Percentiles rank a stretch among this genome's conserved stretches.
Evolutionary conservation across 345 rosid genomes (phyloP).

Genomic region (Gossypium australe): DNA sequence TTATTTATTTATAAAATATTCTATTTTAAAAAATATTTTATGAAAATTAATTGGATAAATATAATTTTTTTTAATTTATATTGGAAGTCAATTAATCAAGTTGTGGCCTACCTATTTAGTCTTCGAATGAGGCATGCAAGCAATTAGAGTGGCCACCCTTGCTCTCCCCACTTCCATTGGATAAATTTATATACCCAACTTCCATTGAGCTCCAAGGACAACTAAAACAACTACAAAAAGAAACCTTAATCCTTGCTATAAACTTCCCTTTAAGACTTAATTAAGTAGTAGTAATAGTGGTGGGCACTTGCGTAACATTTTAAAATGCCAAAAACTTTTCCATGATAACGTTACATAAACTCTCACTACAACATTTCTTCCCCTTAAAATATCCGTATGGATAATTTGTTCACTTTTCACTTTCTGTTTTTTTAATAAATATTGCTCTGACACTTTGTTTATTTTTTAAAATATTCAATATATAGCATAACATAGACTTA

Average conservation of each 20-base stretch:
- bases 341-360: slow-evolving; percentile 7
- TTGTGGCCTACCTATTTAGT: background rate
- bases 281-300: background rate
- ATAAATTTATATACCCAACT: slow-evolving; percentile 18
- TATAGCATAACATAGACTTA: no score
- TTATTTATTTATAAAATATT: background rate
- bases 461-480: no score
- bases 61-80: background rate
- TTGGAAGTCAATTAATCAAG: background rate
- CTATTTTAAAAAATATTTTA: background rate
- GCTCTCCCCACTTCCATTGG: slow-evolving; percentile 28
- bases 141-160: slow-evolving; percentile 27
- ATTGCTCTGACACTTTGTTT: no score
- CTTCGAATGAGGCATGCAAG: slow-evolving; percentile 3
- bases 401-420: background rate
- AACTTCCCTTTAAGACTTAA: background rate
- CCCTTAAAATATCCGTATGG: background rate
- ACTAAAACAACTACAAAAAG: slow-evolving; percentile 11
- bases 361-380: background rate
- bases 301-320: slow-evolving; percentile 15
- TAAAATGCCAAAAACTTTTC: background rate
- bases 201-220: slow-evolving; percentile 29
- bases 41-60: background rate
- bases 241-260: background rate
- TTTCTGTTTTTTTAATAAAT: background rate